Base-by-base conservation (phyloP, 176 grass and related monocot genomes). In the Ananas comosus region DNA sequence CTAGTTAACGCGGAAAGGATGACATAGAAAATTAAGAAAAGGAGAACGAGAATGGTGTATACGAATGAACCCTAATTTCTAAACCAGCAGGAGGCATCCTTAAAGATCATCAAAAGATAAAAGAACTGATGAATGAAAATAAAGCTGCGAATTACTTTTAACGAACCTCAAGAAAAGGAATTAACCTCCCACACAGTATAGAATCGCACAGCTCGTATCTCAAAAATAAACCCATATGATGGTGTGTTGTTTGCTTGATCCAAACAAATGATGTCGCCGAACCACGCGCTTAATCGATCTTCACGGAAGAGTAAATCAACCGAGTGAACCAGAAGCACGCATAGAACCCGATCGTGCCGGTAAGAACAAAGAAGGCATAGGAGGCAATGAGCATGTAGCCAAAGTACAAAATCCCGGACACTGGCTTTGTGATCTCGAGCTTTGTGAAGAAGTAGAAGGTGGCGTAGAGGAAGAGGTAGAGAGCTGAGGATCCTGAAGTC, bases 371-470 rank as follows among this genome's bases (percentile, higher is more conserved):
- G 76, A 96, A 96, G 28, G 81, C 66, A 75, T 96, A 96, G 0
- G 91, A 90, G 0, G 84, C 91, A 12, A 90, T 96, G 11, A 96
- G 81, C 91, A 96, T 96, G 87, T 96, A 96, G 52, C 91, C 87
- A 0, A 96, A 96, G 82, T 96, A 96, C 50, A 96, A 64, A 66
- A 87, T 64, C 0, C 81, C 91, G 51, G 91, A 96, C 64, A 87
- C 87, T 11, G 86, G 68, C 76, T 90, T 96, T 18, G 91, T 96
- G 64, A 96, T 96, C 72, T 96, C 87, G 29, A 96, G 87, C 84
- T 96, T 96, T 50, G 91, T 96, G 59, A 90, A 90, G 81, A 96
- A 96, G 65, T 96, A 96, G 71, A 96, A 96, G 69, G 81, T 80
- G 1, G 91, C 84, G 51, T 96, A 96, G 9, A 90, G 77, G 77